Evolutionary conservation across 257 asterid genomes (phyloP).

Genomic region (Euphrasia confusa): DNA sequence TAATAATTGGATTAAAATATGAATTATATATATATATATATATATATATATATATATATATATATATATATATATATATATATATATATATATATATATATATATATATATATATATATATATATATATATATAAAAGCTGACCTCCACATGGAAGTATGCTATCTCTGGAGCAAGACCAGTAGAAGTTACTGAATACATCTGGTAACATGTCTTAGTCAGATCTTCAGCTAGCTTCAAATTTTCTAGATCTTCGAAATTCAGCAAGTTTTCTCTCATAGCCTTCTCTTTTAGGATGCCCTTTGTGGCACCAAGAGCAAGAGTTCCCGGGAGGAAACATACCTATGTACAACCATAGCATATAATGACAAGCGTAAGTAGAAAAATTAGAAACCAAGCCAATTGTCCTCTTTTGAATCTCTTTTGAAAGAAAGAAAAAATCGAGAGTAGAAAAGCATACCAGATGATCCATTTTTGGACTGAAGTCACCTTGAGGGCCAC

Average conservation of each 20-base stretch:
- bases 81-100: too few species aligned
- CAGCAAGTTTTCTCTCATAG: constrained; percentile 64
- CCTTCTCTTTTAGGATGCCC: constrained; percentile 69
- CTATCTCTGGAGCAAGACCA: constrained; percentile 97
- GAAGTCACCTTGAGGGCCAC: constrained; percentile 61
- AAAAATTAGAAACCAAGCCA: constrained; percentile 1
- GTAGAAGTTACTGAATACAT: constrained; percentile 83
- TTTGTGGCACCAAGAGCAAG: constrained; percentile 98
- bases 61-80: too few species aligned
- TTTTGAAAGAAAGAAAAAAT: constrained; percentile 7
- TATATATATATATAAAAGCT: background rate
- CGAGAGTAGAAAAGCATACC: constrained; percentile 39
- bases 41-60: too few species aligned
- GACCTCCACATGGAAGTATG: constrained; percentile 76
- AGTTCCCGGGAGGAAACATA: constrained; percentile 93
- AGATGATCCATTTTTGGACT: constrained; percentile 99
- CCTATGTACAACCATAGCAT: constrained; percentile 34
- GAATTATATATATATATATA: background rate
- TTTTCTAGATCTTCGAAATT: constrained; percentile 82
- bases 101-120: too few species aligned
- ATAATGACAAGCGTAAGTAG: constrained; percentile 11
- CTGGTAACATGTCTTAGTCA: constrained; percentile 77
- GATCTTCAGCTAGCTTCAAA: constrained; percentile 93
- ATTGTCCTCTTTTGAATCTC: background rate
- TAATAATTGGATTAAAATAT: too few species aligned